These are phyloP conservation scores for Podila verticillata DNA, from an alignment of 192 early-diverging fungal genomes.

Conservation along the genomic window DNA sequence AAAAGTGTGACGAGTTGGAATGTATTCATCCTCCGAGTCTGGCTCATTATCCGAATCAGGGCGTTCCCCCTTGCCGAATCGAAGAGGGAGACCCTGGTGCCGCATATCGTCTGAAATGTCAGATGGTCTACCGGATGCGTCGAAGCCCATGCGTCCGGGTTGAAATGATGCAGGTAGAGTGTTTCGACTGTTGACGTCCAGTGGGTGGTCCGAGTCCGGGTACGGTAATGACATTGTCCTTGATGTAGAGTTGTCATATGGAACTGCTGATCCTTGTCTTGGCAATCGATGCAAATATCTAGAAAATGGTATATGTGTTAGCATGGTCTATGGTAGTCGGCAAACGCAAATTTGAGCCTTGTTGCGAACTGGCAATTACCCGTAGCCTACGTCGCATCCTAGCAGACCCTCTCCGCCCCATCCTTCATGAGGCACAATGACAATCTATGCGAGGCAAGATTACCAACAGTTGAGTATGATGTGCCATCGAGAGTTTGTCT, in stretches of 20 bases:
- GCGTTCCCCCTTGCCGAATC: neutral
- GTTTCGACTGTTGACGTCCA: neutral
- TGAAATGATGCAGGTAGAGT: neutral
- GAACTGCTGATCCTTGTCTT: neutral
- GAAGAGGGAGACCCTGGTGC: neutral
- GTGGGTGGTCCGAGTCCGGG: neutral
- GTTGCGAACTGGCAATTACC: constrained; percentile 32
- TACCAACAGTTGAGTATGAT: neutral
- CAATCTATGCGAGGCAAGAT: constrained; percentile 54
- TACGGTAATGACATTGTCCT: neutral
- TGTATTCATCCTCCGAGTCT: constrained; percentile 1
- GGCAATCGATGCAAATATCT: constrained; percentile 32
- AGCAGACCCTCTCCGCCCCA: constrained; percentile 77
- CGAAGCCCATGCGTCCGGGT: neutral
- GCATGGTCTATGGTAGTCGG: neutral
- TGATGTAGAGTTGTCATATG: neutral
- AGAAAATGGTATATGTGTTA: neutral
- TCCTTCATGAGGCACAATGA: constrained; percentile 70
- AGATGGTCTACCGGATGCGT: neutral
- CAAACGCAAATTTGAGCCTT: neutral
- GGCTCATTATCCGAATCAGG: neutral
- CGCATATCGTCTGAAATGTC: neutral
- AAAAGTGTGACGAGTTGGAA: neutral
- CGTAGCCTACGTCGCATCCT: constrained; percentile 81
- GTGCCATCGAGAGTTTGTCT: neutral